phyloP scores from a whole-genome alignment of 345 rosid genomes.

The Cochlearia excelsa region DNA sequence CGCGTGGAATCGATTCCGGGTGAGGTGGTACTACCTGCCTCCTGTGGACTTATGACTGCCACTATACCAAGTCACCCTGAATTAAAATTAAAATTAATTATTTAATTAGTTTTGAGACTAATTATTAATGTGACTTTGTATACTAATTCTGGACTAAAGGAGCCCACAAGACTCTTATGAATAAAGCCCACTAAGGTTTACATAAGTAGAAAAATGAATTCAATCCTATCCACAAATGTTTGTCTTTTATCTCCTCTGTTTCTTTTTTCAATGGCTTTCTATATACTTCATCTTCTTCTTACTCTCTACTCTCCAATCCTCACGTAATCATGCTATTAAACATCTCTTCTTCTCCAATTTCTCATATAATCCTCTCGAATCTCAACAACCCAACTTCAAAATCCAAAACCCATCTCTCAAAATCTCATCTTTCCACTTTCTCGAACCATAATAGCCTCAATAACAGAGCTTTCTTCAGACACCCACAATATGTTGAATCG shows the following conservation, averaged over 20 bases:
- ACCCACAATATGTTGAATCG: neutral
- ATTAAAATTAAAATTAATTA: too few relatives aligned
- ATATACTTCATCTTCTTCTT: neutral
- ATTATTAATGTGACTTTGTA: too few relatives aligned
- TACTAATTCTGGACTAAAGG: too few relatives aligned
- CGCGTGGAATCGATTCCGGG: too few relatives aligned
- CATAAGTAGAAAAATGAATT: neutral
- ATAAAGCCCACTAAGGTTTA: too few relatives aligned
- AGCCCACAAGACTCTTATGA: too few relatives aligned
- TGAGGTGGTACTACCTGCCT: too few relatives aligned
- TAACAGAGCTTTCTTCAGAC: constrained; percentile 32
- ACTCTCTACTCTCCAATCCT: constrained; percentile 15
- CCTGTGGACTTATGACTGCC: too few relatives aligned
- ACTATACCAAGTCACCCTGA: too few relatives aligned
- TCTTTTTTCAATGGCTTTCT: constrained; percentile 30
- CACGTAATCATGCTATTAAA: constrained; percentile 61
- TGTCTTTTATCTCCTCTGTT: constrained; percentile 30
- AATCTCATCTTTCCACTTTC: constrained; percentile 34
- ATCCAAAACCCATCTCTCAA: constrained; percentile 48
- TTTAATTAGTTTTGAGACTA: too few relatives aligned
- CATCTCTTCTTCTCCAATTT: constrained; percentile 47
- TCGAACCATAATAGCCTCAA: constrained; percentile 17
- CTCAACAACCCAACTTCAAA: constrained; percentile 32
- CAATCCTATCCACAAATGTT: constrained; percentile 31
- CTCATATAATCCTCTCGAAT: constrained; percentile 38